Evolutionary conservation across 202 grass and related monocot species (phyloP).

Genomic region (Dendrocalamus latiflorus): DNA sequence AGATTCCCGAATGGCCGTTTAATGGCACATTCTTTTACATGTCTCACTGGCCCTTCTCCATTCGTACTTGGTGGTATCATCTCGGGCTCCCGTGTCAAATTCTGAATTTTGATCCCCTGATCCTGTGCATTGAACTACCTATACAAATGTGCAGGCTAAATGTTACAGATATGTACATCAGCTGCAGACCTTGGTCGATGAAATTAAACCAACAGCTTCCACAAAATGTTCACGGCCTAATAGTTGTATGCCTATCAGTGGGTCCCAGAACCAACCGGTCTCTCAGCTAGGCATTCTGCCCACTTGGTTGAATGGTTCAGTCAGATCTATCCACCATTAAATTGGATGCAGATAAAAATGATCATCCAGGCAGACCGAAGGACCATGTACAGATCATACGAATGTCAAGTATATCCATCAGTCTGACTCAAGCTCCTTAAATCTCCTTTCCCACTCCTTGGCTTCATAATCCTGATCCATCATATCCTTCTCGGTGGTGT

Average conservation of each 20-base stretch:
- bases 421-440: slow-evolving; percentile 65
- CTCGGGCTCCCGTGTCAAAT: background rate
- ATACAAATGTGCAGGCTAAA: slow-evolving; percentile 30
- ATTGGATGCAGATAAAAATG: slow-evolving; percentile 8
- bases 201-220: slow-evolving; percentile 17
- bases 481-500: slow-evolving; percentile 69
- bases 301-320: slow-evolving; percentile 22
- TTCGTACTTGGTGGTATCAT: background rate
- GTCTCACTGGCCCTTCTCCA: background rate
- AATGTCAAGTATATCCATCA: slow-evolving; percentile 35
- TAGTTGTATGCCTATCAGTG: background rate
- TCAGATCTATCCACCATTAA: slow-evolving; percentile 27
- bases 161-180: slow-evolving; percentile 33
- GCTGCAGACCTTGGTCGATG: background rate
- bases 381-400: slow-evolving; percentile 5
- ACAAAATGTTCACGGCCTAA: background rate
- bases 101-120: slow-evolving; percentile 12
- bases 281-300: slow-evolving; percentile 14
- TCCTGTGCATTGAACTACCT: slow-evolving; percentile 14
- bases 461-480: slow-evolving; percentile 83
- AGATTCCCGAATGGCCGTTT: background rate
- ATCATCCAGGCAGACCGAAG: slow-evolving; percentile 12
- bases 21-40: slow-evolving; percentile 2
- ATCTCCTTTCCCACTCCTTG: slow-evolving; percentile 76
- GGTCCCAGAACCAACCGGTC: background rate